phyloP scores from a whole-genome alignment of 2,329 filamentous ascomycete species.

The Phyllosticta citribraziliensis region DNA sequence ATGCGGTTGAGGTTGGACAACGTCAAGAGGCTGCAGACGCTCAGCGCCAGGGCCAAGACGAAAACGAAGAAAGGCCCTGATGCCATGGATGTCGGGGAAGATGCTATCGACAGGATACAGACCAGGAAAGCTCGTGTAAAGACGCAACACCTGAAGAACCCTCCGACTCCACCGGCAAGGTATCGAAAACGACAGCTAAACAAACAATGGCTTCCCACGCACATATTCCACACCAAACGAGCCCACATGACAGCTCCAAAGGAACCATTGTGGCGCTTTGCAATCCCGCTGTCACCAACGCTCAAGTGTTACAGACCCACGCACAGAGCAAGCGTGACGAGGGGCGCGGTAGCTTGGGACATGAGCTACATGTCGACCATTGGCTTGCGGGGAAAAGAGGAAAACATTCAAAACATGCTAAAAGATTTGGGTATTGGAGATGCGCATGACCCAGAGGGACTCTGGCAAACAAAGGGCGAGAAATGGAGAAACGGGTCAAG shows the following conservation, averaged over 20 bases:
- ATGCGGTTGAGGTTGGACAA: constrained; percentile 61
- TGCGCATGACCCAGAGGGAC: constrained; percentile 38
- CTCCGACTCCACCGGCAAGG: constrained; percentile 52
- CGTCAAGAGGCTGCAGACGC: constrained; percentile 57
- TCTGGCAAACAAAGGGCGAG: constrained; percentile 53
- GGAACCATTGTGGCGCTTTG: constrained; percentile 80
- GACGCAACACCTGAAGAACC: constrained; percentile 56
- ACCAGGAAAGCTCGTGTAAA: constrained; percentile 53
- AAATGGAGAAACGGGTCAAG: constrained; percentile 62
- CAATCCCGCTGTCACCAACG: constrained; percentile 73
- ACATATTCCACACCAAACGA: constrained; percentile 87
- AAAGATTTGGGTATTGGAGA: constrained; percentile 51
- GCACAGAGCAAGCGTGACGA: constrained; percentile 65
- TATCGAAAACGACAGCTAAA: constrained; percentile 77
- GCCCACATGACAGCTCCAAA: constrained; percentile 76
- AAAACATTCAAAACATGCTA: constrained; percentile 57
- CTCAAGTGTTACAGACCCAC: constrained; percentile 84
- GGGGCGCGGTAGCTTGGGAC: constrained; percentile 82
- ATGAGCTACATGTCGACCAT: constrained; percentile 90
- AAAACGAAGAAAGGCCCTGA: constrained; percentile 23
- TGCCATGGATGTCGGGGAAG: constrained; percentile 18
- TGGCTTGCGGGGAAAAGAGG: constrained; percentile 57
- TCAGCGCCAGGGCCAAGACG: constrained; percentile 41
- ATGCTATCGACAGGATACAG: constrained; percentile 16
- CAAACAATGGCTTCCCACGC: constrained; percentile 92